These are phyloP conservation scores for Arthrobotrys sinensis DNA, from an alignment of 2,329 filamentous ascomycete species.

Conservation along the genomic window DNA sequence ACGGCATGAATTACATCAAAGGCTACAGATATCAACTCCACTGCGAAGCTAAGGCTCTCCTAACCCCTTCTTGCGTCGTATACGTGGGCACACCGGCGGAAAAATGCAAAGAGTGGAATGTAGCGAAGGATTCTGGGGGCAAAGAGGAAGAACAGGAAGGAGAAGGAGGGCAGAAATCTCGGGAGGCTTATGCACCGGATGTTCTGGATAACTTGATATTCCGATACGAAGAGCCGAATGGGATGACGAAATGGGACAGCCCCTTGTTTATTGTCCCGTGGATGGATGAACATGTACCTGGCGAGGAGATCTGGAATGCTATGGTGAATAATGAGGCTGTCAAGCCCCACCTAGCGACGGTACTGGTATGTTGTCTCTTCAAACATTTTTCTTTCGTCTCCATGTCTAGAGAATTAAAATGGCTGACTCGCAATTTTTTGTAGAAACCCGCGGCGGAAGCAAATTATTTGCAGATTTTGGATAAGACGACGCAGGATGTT, in stretches of 20 bases:
- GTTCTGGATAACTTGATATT: conserved; percentile 87
- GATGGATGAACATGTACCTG: conserved; percentile 77
- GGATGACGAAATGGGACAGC: conserved; percentile 87
- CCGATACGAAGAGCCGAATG: conserved; percentile 87
- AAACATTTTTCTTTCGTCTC: neutral
- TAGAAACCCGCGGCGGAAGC: conserved; percentile 75
- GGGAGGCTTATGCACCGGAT: conserved; percentile 70
- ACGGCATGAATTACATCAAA: conserved; percentile 90
- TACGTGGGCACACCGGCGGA: conserved; percentile 71
- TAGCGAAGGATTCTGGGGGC: conserved; percentile 67
- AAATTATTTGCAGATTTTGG: conserved; percentile 85
- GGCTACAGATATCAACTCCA: conserved; percentile 89
- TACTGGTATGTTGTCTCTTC: conserved; percentile 69
- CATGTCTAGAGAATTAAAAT: conserved; percentile 14
- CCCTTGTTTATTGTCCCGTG: conserved; percentile 84
- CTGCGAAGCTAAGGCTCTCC: conserved; percentile 85
- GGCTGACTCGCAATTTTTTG: neutral
- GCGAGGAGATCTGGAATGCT: conserved; percentile 81
- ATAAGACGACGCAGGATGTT: conserved; percentile 83
- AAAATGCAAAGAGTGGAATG: conserved; percentile 73
- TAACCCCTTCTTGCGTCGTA: conserved; percentile 80
- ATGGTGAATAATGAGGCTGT: conserved; percentile 76
- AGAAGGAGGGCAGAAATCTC: conserved; percentile 63
- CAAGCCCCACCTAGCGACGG: conserved; percentile 81
- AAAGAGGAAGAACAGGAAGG: conserved; percentile 62